phyloP scores from a whole-genome alignment of 306 rosid genomes.

The Myrica gale region DNA sequence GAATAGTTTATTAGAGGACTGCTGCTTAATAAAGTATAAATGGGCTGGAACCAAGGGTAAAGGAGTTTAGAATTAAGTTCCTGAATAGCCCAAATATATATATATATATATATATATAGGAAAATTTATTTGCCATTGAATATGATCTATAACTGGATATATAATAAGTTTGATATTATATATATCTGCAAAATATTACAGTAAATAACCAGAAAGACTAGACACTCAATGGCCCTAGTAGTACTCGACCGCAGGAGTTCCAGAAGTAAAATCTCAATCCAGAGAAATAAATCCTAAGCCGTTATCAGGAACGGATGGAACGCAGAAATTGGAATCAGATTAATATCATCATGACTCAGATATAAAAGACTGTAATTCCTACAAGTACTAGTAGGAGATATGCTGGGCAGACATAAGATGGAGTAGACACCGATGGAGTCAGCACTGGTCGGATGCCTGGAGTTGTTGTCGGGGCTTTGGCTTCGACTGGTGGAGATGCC shows the following conservation, averaged over 20 bases:
- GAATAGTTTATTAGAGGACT: too few relatives aligned
- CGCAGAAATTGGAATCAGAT: neutral
- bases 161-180: neutral
- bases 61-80: too few relatives aligned
- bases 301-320: neutral
- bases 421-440: constrained; percentile 36
- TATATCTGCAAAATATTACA: too few relatives aligned
- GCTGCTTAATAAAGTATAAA: too few relatives aligned
- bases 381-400: constrained; percentile 23
- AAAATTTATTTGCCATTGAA: neutral
- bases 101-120: neutral
- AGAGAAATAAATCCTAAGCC: neutral
- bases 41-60: too few relatives aligned
- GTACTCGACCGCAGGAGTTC: too few relatives aligned
- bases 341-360: neutral
- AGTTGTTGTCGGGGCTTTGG: constrained; percentile 30
- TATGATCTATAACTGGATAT: neutral
- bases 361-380: constrained; percentile 23
- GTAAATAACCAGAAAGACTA: too few relatives aligned
- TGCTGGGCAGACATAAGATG: constrained; percentile 29
- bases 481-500: constrained; percentile 29
- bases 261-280: neutral
- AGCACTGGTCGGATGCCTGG: constrained; percentile 36
- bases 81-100: neutral
- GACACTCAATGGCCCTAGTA: too few relatives aligned